Base-by-base conservation (phyloP, 2,329 filamentous ascomycete species). In the Lojkania enalia region DNA sequence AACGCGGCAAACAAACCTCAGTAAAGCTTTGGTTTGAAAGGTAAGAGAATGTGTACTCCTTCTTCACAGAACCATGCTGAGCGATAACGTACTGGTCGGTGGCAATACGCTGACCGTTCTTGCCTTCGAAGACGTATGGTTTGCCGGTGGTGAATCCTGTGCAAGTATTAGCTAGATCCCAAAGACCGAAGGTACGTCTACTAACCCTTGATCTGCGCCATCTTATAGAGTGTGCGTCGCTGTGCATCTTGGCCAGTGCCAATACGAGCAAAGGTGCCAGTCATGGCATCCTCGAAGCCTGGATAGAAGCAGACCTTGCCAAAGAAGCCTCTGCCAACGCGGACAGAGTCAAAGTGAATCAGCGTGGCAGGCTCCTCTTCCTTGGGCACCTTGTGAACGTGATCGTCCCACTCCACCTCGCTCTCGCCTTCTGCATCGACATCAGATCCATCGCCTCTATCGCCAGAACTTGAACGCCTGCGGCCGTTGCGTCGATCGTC, bases 241-340 rank as follows among this genome's bases (percentile, higher is more conserved):
- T 82, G 88, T 16, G 84, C 79, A 63, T 95, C 87, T 11, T 86
- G 80, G 0, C 91, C 92, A 44, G 96, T 82, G 51, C 85, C 88
- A 54, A 97, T 83, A 39, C 94, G 88, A 27, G 86, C 86, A 66
- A 87, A 99, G 69, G 90, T 95, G 39, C 90, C 90, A 13, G 78
- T 83, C 60, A 96, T 87, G 20, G 87, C 80, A 6, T 87, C 75
- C 44, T 95, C 88, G 56, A 99, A 96, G 3, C 86, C 86, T 9
- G 94, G 94, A 57, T 91, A 92, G 74, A 95, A 96, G 77, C 90
- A 96, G 43, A 96, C 87, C 61, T 92, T 84, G 5, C 87, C 86
- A 67, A 99, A 96, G 62, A 90, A 88, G 55, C 82, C 87, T 51
- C 94, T 83, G 38, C 91, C 89, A 46, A 99, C 81, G 45, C 90